phyloP scores from a whole-genome alignment of 2,329 filamentous ascomycete genomes.

The Herpotrichia juniperi region DNA sequence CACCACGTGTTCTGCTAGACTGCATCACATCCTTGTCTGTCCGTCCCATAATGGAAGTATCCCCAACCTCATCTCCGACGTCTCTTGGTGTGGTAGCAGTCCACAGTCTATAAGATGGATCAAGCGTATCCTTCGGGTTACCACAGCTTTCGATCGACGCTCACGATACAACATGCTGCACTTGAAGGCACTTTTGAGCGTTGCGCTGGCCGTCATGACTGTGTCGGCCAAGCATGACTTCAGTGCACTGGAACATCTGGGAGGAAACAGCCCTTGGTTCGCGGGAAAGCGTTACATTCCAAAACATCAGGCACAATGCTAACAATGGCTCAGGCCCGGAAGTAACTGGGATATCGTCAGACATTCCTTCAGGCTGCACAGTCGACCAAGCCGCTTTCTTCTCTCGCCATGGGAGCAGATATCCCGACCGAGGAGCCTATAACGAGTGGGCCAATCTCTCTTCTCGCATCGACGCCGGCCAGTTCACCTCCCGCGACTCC shows the following conservation, averaged over 20 bases:
- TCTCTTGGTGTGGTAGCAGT: not conserved
- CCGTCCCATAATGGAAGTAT: constrained; percentile 9
- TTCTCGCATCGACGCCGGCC: constrained; percentile 56
- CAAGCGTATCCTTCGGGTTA: not conserved
- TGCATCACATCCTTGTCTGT: constrained; percentile 3
- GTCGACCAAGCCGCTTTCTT: constrained; percentile 68
- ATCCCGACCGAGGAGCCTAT: constrained; percentile 67
- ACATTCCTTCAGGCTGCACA: constrained; percentile 61
- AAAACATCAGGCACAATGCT: not conserved
- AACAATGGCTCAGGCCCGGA: constrained; percentile 56
- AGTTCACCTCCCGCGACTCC: constrained; percentile 60
- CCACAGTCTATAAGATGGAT: constrained; percentile 7
- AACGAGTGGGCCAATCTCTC: constrained; percentile 56
- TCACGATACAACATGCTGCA: constrained; percentile 19
- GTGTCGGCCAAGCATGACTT: constrained; percentile 28
- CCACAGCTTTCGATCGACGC: not conserved
- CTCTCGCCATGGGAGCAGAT: constrained; percentile 67
- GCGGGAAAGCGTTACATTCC: constrained; percentile 20
- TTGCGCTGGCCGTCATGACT: constrained; percentile 15
- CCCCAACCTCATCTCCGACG: constrained; percentile 15
- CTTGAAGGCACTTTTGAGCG: constrained; percentile 22
- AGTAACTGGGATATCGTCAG: constrained; percentile 60
- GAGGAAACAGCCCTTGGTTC: constrained; percentile 49
- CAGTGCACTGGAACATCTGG: constrained; percentile 43
- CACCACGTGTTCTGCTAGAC: constrained; percentile 12